These are phyloP conservation scores for Bonia amplexicaulis DNA, from an alignment of 176 grass and related monocot species.

Conservation along the genomic window DNA sequence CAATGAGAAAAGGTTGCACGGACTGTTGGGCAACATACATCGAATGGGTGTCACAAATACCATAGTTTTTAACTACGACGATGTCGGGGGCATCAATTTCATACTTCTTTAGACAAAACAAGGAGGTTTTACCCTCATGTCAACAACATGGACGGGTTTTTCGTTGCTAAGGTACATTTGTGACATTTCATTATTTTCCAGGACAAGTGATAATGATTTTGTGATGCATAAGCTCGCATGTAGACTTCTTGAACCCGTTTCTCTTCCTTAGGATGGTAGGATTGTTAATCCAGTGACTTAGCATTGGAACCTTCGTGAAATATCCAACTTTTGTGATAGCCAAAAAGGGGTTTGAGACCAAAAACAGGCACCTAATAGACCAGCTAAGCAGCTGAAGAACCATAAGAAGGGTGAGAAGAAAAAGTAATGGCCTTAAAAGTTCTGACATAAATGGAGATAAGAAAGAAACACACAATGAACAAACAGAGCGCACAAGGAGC, in stretches of 20 bases:
- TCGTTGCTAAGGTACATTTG: constrained; percentile 80
- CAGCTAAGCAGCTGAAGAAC: too few species aligned
- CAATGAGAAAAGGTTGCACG: constrained; percentile 85
- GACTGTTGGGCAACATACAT: constrained; percentile 79
- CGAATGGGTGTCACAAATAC: too few species aligned
- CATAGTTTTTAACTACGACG: too few species aligned
- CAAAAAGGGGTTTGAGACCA: too few species aligned
- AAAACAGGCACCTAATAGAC: too few species aligned
- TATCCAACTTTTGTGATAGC: neutral
- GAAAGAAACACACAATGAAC: too few species aligned
- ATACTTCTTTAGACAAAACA: constrained; percentile 94
- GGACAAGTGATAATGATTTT: neutral
- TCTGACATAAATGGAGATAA: too few species aligned
- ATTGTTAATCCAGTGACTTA: neutral
- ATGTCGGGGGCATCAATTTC: too few species aligned
- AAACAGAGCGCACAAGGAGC: neutral
- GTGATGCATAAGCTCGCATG: neutral
- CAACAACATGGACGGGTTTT: constrained; percentile 99
- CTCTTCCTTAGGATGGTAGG: neutral
- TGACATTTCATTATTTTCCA: constrained; percentile 7
- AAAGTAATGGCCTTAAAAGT: too few species aligned
- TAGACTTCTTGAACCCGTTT: neutral
- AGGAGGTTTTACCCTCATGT: constrained; percentile 99
- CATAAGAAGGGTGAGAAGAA: too few species aligned
- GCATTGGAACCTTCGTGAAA: neutral